Percentiles rank a stretch among this genome's conserved stretches.
Evolutionary conservation across 106 monocot species (phyloP).

Genomic region (Acorus gramineus): DNA sequence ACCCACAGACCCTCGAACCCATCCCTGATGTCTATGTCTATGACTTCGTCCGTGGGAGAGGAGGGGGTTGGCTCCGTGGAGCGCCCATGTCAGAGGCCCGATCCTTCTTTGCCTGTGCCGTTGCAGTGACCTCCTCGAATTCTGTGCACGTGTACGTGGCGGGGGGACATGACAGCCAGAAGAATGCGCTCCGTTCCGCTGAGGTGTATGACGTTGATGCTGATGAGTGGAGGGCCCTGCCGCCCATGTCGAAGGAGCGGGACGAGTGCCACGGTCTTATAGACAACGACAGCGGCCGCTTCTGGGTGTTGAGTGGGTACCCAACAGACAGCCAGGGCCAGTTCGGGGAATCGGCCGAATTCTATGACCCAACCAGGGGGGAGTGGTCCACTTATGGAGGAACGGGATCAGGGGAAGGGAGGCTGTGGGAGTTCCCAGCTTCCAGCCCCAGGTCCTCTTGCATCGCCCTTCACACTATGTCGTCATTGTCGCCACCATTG

Average conservation of each 20-base stretch:
- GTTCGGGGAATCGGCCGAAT: conserved; percentile 30
- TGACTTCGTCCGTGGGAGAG: conserved; percentile 21
- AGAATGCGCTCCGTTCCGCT: conserved; percentile 49
- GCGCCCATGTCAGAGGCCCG: conserved; percentile 32
- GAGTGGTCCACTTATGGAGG: conserved; percentile 12
- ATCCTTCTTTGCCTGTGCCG: conserved; percentile 48
- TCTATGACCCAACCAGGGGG: conserved; percentile 19
- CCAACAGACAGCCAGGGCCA: conserved; percentile 36
- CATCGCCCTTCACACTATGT: conserved; percentile 1
- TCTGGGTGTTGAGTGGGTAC: conserved; percentile 55
- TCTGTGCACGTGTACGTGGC: conserved; percentile 28
- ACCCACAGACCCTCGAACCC: conserved; percentile 36
- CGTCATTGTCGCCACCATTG: conserved; percentile 7
- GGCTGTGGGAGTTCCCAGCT: conserved; percentile 16
- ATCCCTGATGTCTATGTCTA: conserved; percentile 35
- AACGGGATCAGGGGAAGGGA: conserved; percentile 6
- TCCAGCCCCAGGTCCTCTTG: background rate
- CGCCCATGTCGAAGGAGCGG: conserved; percentile 43
- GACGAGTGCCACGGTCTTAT: conserved; percentile 51
- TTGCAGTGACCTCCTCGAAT: conserved; percentile 6
- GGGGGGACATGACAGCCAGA: conserved; percentile 53
- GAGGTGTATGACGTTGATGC: conserved; percentile 27
- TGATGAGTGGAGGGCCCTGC: conserved; percentile 43
- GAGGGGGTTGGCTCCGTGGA: conserved; percentile 19
- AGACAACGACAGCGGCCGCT: conserved; percentile 4